Base-by-base conservation (phyloP, 495 filamentous ascomycete species). In the Aspergillus asperescens region DNA sequence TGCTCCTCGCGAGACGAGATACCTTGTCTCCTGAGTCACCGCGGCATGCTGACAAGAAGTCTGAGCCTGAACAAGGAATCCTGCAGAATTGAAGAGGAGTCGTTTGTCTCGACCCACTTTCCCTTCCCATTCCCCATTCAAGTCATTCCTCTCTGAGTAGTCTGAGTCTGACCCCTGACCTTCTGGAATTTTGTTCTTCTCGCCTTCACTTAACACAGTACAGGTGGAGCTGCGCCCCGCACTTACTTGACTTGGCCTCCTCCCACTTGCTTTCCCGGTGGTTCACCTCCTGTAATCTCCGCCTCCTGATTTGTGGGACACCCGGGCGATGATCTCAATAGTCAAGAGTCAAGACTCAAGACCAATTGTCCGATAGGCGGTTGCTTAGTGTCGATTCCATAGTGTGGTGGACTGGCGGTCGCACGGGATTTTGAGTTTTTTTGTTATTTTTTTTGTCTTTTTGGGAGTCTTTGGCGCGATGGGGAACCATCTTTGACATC, bases 241-340 rank as follows among this genome's bases (percentile, higher is more conserved):
- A 58, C 16, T 55, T n/a, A n/a, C n/a, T n/a, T n/a, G n/a, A n/a
- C n/a, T n/a, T n/a, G n/a, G n/a, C n/a, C n/a, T n/a, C n/a, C n/a
- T n/a, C n/a, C n/a, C n/a, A n/a, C n/a, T 56, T 56, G 61, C 57
- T 51, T 57, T 58, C 51, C 58, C 48, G 55, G 54, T 50, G 55
- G 55, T 55, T 55, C 52, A n/a, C 48, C 42, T 55, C 53, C 52
- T 55, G 56, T 57, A 57, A 62, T 62, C 54, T 62, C 55, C 49
- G 57, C 49, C 34, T 39, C 60, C 54, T 63, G 61, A 63, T 63
- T 63, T 58, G 61, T 60, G 58, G 61, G 49, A 46, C 55, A 52
- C 27, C 25, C 49, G 35, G 47, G 35, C 44, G 61, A 63, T 63
- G 61, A 63, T 60, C 61, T 63, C 61, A 47, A 35, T 18, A 47